Evolutionary conservation across 2,329 filamentous ascomycete genomes (phyloP), one percentile per base, ranked within the genome.

Genomic region (Phyllosticta capitalensis): DNA sequence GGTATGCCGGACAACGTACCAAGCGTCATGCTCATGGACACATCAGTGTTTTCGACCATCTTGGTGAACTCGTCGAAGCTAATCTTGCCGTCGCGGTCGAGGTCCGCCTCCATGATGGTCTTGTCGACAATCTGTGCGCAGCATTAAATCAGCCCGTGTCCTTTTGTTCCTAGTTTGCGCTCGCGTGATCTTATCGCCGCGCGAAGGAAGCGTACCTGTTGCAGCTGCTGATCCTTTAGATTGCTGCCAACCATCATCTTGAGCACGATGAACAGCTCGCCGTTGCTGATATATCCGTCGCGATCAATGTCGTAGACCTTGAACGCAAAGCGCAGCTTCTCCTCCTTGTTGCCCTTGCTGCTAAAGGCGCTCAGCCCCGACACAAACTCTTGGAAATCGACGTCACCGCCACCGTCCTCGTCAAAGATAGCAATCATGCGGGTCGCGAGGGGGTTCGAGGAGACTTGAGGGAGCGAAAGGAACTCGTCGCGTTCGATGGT

Each of bases 181-280:
- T 14, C 6, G 30, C 30, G 30, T 38, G 30, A 38, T 14, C 30
- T 14, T 5, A 10, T 5, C 30, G 30, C 17, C 2, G 6, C 5
- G 10, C 17, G 19, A 19, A 3, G 49, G 9, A 26, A 45, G 63
- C 67, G 21, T 68, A 79, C 78, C 76, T 92, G 94, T 79, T 99
- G 94, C 73, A 99, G 78, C 78, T 99, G 94, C 77, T 96, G 90
- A 75, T 99, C 94, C 82, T 99, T 99, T 70, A 99, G 79, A 76
- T 99, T 99, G 79, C 89, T 96, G 62, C 94, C 94, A 56, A 99
- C 94, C 94, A 99, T 99, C 94, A 99, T 99, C 88, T 99, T 99
- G 69, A 99, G 82, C 70, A 99, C 94, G 69, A 99, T 97, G 75
- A 97, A 99, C 56, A 99, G 83, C 80, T 99, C 94, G 69, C 94